Evolutionary conservation across 352 stramenopile species (phyloP).

Genomic region (Globisporangium spinosum): DNA sequence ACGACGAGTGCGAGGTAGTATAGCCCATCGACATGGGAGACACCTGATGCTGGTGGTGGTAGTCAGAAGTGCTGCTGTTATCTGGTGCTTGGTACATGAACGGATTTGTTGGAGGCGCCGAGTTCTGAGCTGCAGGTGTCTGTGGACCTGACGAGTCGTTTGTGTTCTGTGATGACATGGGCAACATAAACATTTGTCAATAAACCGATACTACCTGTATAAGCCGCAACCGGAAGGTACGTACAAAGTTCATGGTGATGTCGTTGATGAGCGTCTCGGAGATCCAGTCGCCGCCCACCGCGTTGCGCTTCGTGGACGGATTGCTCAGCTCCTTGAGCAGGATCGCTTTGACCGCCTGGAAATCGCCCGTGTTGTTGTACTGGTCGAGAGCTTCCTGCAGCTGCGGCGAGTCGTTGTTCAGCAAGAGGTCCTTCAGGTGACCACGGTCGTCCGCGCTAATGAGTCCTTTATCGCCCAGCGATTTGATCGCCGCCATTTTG

Average conservation of each 20-base stretch:
- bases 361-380: slow-evolving; percentile 78
- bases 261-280: slow-evolving; percentile 77
- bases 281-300: slow-evolving; percentile 54
- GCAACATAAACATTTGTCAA: background rate
- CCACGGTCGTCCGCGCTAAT: slow-evolving; percentile 68
- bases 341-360: slow-evolving; percentile 68
- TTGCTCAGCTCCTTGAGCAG: slow-evolving; percentile 61
- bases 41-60: slow-evolving; percentile 24
- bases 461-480: slow-evolving; percentile 62
- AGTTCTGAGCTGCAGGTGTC: background rate
- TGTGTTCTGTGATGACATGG: slow-evolving; percentile 8
- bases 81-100: slow-evolving; percentile 31
- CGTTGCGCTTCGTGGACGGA: slow-evolving; percentile 63
- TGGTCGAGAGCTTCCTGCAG: slow-evolving; percentile 71
- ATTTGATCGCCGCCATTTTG: slow-evolving; percentile 85
- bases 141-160: slow-evolving; percentile 5
- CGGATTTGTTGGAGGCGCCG: slow-evolving; percentile 15
- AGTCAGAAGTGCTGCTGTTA: slow-evolving; percentile 14
- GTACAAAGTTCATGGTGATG: slow-evolving; percentile 57
- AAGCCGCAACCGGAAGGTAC: slow-evolving; percentile 3
- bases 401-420: slow-evolving; percentile 75
- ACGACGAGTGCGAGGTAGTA: slow-evolving; percentile 13
- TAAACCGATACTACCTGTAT: no score
- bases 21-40: slow-evolving; percentile 35
- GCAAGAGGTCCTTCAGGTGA: slow-evolving; percentile 69